Conservation (phyloP, 2,329 filamentous ascomycete genomes). For the Ophiostoma perfectum region DNA sequence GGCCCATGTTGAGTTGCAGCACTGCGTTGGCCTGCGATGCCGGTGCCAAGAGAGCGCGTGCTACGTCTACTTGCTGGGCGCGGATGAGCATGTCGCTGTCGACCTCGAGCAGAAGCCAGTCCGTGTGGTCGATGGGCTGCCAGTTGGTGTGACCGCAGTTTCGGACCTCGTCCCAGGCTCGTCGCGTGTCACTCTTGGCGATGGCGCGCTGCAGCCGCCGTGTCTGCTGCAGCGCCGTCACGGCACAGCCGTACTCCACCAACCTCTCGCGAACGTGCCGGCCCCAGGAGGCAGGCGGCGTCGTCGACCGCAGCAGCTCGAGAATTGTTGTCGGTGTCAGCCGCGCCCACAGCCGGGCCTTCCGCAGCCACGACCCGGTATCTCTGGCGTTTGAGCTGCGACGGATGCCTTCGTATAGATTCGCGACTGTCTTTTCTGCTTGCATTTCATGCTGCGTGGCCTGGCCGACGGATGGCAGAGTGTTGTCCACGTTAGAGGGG, state of each 20-base stretch:
- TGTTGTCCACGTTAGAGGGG: background rate
- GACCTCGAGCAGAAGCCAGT: conserved; percentile 63
- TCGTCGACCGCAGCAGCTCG: conserved; percentile 38
- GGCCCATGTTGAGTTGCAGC: conserved; percentile 62
- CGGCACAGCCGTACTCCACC: conserved; percentile 41
- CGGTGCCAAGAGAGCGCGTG: conserved; percentile 54
- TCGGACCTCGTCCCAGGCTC: conserved; percentile 39
- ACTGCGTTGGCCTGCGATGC: conserved; percentile 50
- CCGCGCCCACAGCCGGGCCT: conserved; percentile 42
- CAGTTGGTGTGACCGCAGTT: conserved; percentile 53
- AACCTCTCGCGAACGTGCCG: conserved; percentile 37
- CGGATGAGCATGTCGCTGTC: conserved; percentile 60
- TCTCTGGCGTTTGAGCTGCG: background rate
- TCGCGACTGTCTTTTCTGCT: background rate
- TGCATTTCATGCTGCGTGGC: background rate
- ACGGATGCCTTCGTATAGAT: background rate
- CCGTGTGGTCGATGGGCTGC: conserved; percentile 46
- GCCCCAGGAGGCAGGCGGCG: conserved; percentile 33
- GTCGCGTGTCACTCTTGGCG: conserved; percentile 29
- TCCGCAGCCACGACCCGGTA: conserved; percentile 37
- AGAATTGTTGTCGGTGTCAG: conserved; percentile 42
- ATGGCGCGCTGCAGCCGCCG: conserved; percentile 38
- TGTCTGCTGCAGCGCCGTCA: conserved; percentile 41
- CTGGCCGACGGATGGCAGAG: background rate
- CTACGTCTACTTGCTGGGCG: conserved; percentile 56